A percentile compares a stretch with the other conserved stretches of the same genome.
Evolutionary conservation across 495 filamentous ascomycete species (phyloP).

Genomic region (Hypoxylon cercidicola): DNA sequence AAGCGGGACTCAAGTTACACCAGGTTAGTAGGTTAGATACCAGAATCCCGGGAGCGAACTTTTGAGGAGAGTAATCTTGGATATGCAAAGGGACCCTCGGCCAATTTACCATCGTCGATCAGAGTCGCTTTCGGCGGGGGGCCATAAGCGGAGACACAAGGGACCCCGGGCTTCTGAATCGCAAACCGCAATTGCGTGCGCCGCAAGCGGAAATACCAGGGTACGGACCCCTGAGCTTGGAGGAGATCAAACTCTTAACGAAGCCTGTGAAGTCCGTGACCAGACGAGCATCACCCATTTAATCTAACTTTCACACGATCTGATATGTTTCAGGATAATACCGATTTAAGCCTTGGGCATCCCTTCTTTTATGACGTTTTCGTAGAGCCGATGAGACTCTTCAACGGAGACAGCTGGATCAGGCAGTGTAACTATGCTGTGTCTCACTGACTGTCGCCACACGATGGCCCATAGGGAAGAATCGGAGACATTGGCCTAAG

Average conservation of each 20-base stretch:
- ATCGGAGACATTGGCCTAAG: background rate
- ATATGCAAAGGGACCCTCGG: slow-evolving; percentile 30
- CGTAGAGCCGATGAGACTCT: slow-evolving; percentile 20
- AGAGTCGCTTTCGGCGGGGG: slow-evolving; percentile 32
- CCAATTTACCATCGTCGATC: slow-evolving; percentile 38
- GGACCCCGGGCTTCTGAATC: slow-evolving; percentile 29
- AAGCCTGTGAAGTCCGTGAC: slow-evolving; percentile 36
- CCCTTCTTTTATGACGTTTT: slow-evolving; percentile 19
- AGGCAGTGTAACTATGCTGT: slow-evolving; percentile 13
- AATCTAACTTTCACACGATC: slow-evolving; percentile 36
- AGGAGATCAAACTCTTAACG: slow-evolving; percentile 42
- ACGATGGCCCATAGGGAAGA: too few species aligned
- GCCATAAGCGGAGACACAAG: slow-evolving; percentile 4
- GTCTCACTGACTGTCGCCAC: slow-evolving; percentile 1
- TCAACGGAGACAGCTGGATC: slow-evolving; percentile 2
- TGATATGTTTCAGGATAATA: slow-evolving; percentile 37
- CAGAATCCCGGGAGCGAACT: slow-evolving; percentile 19
- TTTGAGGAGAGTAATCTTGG: slow-evolving; percentile 24
- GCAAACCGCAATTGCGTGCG: slow-evolving; percentile 36
- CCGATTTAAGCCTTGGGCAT: slow-evolving; percentile 32
- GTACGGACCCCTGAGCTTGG: slow-evolving; percentile 26
- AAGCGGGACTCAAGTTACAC: slow-evolving; percentile 8
- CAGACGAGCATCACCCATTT: slow-evolving; percentile 32
- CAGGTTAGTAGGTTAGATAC: slow-evolving; percentile 11
- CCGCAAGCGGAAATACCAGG: slow-evolving; percentile 43